Evolutionary conservation across 768 basidiomycete genomes (phyloP), one percentile per base, ranked within the genome.

Genomic region (Pilatotrama ljubarskyi): DNA sequence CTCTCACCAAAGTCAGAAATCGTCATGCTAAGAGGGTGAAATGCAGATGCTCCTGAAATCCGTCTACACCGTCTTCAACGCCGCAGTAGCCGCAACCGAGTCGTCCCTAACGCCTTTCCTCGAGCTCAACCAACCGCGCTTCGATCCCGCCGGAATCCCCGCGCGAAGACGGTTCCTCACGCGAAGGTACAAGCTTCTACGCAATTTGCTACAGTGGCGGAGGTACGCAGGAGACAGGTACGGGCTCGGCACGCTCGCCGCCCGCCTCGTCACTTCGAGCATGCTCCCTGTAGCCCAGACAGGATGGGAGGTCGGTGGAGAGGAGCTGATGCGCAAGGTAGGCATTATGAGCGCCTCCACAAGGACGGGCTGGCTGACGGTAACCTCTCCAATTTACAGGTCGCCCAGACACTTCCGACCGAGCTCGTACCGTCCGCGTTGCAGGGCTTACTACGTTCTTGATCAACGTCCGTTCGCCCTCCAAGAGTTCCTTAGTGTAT

Each of bases 231-330:
- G 85, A 24, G 86, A 86, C 63, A 76, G 75, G 48, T 85, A 78
- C 64, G 82, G 82, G 7, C 67, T 85, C n/a, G 83, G 80, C 8
- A 72, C 77, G 48, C 74, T 91, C 44, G 78, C 83, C 20, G 78
- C 74, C 14, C 79, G 78, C 62, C 72, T 94, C 15, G 78, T 91
- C 9, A 81, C 81, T 20, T 76, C 80, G 18, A 81, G 80, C 61
- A 79, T 95, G 42, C 67, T 88, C 50, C 84, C 82, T 5, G 77
- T 91, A 29, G 87, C 93, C 5, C 80, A 84, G 61, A 81, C 79
- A 56, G 90, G 89, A 9, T 97, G 94, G 95, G 91, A 93, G 42
- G 88, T 91, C 37, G 93, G 95, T 11, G 93, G 93, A 2, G 81
- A 87, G 71, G 84, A 84, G 38, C 74, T 83, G 59, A 76, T 83